Evolutionary conservation across 805 yeast genomes (phyloP).

Genomic region (Schwanniomyces polymorphus): DNA sequence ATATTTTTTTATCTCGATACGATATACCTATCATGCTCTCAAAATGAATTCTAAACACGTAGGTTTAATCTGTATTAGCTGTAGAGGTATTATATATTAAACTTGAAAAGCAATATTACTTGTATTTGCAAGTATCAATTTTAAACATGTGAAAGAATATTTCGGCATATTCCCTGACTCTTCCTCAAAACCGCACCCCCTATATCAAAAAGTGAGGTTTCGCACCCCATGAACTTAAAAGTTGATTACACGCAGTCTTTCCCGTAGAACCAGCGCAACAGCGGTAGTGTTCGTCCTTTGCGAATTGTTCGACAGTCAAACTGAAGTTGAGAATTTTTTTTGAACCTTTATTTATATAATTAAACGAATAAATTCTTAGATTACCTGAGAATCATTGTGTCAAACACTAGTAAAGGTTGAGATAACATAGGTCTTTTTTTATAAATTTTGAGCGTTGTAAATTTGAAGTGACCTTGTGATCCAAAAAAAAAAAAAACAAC

Average conservation of each 20-base stretch:
- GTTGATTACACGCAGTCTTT: not conserved
- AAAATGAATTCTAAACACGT: too few species aligned
- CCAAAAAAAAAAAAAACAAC: not conserved
- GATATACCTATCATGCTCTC: too few species aligned
- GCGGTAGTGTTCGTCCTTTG: not conserved
- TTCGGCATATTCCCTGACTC: too few species aligned
- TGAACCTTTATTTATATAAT: not conserved
- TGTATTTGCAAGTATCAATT: too few species aligned
- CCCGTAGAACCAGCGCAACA: slow-evolving; percentile 1
- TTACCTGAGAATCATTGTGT: slow-evolving; percentile 8
- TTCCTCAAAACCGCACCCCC: not conserved
- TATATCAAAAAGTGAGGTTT: not conserved
- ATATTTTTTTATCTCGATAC: too few species aligned
- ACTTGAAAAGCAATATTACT: too few species aligned
- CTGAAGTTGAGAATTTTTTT: not conserved
- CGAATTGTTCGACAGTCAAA: not conserved
- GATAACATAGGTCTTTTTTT: not conserved
- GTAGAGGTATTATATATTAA: too few species aligned
- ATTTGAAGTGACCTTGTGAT: not conserved
- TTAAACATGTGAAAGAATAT: too few species aligned
- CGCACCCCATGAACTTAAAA: not conserved
- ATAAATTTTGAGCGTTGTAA: not conserved
- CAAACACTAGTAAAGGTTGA: not conserved
- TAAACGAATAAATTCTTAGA: slow-evolving; percentile 11
- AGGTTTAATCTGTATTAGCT: too few species aligned